Evolutionary conservation across 176 grass and related monocot genomes (phyloP), one percentile per base, ranked within the genome.

Genomic region (Triticum monococcum): DNA sequence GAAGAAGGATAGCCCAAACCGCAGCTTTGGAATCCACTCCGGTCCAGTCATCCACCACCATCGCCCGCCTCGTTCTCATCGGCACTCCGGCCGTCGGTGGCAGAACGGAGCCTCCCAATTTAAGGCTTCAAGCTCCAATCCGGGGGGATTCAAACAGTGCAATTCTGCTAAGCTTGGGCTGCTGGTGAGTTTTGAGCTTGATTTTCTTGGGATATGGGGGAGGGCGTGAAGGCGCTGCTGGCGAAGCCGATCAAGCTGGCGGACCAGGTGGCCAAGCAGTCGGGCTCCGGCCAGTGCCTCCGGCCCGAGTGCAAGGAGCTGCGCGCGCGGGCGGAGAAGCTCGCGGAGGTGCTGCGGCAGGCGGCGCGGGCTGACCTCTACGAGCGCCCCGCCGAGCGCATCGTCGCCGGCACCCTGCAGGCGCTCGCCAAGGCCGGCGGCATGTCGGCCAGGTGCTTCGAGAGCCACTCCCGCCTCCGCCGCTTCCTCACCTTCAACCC

Each of bases 221-320:
- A 98, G 23, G 86, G 86, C 38, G 60, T 80, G 75, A 98, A 98
- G 84, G 60, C 81, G 74, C 93, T 95, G 91, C 88, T 95, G 86
- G 88, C 88, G 24, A 93, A 91, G 83, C 96, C 93, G 69, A 98
- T 98, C 83, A 86, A 95, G 68, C 89, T 95, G 41, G 93, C 96
- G 9, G 96, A 98, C 81, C 93, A 92, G 74, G 96, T 98, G 56
- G 86, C 88, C 41, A 93, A 90, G 89, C 89, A 54, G 25, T 90
- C 93, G 2, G 93, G 89, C 24, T 85, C 61, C 3, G 92, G 81
- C 5, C 84, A 92, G 81, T 90, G 87, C 66, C 48, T 75, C 91
- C 86, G 91, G 18, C 22, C 78, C 16, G 93, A 95, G 88, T 98
- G 96, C 87, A 72, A 64, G 65, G 93, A 92, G 45, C 89, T 98